phyloP scores from a whole-genome alignment of 2,329 filamentous ascomycete species.

The Cytospora leucostoma region DNA sequence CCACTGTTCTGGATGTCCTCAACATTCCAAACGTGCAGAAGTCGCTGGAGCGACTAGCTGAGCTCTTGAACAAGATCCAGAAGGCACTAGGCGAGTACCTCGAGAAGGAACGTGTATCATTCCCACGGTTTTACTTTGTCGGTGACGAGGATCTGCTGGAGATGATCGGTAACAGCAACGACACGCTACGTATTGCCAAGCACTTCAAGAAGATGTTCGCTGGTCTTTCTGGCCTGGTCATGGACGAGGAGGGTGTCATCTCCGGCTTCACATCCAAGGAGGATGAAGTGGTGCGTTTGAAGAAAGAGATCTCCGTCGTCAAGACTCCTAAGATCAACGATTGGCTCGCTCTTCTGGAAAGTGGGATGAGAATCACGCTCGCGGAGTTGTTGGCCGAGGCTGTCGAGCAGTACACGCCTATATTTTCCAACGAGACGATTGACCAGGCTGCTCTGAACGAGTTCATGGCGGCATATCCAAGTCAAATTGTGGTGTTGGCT shows the following conservation, averaged over 20 bases:
- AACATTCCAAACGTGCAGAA: slow-evolving; percentile 96
- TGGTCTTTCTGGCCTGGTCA: slow-evolving; percentile 83
- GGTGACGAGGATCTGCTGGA: slow-evolving; percentile 97
- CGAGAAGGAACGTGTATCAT: slow-evolving; percentile 94
- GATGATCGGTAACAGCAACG: slow-evolving; percentile 99
- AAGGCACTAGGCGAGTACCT: slow-evolving; percentile 98
- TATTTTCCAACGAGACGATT: slow-evolving; percentile 72
- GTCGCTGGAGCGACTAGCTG: slow-evolving; percentile 91
- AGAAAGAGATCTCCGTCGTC: slow-evolving; percentile 86
- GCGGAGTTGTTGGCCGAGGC: slow-evolving; percentile 89
- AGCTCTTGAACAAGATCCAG: slow-evolving; percentile 97
- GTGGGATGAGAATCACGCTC: slow-evolving; percentile 89
- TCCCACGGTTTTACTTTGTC: slow-evolving; percentile 99
- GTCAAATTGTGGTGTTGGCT: slow-evolving; percentile 92
- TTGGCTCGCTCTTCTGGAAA: slow-evolving; percentile 92
- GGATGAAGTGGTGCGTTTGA: slow-evolving; percentile 82
- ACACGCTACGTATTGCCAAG: slow-evolving; percentile 93
- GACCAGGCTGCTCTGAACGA: slow-evolving; percentile 69
- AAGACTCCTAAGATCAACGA: slow-evolving; percentile 98
- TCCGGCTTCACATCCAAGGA: slow-evolving; percentile 94
- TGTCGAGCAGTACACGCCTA: slow-evolving; percentile 75
- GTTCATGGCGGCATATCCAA: slow-evolving; percentile 85
- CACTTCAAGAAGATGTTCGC: slow-evolving; percentile 99
- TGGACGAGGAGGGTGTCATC: slow-evolving; percentile 89
- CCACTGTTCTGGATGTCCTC: slow-evolving; percentile 92